These are phyloP conservation scores for Leptographium flavum DNA, from an alignment of 2,329 filamentous ascomycete genomes.

Conservation along the genomic window DNA sequence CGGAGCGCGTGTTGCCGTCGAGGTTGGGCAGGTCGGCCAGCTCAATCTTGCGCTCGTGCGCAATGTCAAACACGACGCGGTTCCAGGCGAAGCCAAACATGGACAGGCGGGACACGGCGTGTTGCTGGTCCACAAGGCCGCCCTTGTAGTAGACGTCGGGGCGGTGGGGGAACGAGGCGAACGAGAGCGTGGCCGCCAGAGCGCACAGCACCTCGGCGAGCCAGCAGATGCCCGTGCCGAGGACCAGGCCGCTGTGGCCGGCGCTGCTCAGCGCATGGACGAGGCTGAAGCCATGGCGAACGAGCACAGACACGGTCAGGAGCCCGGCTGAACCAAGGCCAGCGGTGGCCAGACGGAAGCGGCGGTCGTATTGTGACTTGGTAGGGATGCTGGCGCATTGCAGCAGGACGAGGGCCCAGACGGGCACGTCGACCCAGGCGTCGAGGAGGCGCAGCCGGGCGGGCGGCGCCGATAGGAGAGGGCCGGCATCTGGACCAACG, in stretches of 20 bases:
- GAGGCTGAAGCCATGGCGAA: constrained; percentile 15
- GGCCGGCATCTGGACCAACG: neutral
- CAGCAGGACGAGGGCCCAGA: constrained; percentile 15
- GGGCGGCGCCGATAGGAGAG: neutral
- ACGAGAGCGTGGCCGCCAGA: constrained; percentile 12
- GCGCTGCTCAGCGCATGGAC: constrained; percentile 10
- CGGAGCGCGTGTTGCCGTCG: constrained; percentile 17
- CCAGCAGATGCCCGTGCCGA: constrained; percentile 14
- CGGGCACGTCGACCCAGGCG: constrained; percentile 12
- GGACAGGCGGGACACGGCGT: constrained; percentile 17
- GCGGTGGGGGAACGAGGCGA: constrained; percentile 18
- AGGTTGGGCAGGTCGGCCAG: constrained; percentile 19
- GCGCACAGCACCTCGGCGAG: constrained; percentile 14
- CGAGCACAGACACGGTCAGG: constrained; percentile 12
- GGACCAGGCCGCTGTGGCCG: neutral
- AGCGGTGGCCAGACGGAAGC: constrained; percentile 14
- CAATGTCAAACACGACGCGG: constrained; percentile 16
- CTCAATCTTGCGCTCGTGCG: constrained; percentile 17
- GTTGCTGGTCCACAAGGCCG: constrained; percentile 20
- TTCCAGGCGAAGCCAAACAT: constrained; percentile 20
- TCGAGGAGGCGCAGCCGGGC: constrained; percentile 2
- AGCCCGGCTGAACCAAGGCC: constrained; percentile 15
- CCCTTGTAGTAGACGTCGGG: constrained; percentile 19
- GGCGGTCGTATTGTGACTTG: constrained; percentile 15
- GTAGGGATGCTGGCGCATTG: constrained; percentile 17